These are phyloP conservation scores for Fusarium concolor DNA, from an alignment of 2,329 filamentous ascomycete genomes.

Conservation along the genomic window DNA sequence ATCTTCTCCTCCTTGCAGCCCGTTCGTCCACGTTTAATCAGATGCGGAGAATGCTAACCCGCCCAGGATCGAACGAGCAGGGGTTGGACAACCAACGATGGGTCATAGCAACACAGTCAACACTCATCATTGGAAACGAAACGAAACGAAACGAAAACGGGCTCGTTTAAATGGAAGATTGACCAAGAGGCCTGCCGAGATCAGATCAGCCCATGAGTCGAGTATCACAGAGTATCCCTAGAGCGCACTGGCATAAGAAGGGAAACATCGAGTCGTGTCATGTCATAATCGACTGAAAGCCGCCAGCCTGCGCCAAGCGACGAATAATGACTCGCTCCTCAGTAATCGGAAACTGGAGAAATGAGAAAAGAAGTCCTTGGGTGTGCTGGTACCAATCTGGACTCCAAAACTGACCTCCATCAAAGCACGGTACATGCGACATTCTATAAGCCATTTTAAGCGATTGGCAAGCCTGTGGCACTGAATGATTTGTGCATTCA, in stretches of 20 bases:
- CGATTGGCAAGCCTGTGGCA: neutral
- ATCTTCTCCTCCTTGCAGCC: slow-evolving; percentile 9
- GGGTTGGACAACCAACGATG: slow-evolving; percentile 9
- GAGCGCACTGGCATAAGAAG: slow-evolving; percentile 17
- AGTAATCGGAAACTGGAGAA: neutral
- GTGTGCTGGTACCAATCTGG: neutral
- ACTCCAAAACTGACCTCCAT: neutral
- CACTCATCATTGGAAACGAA: slow-evolving; percentile 21
- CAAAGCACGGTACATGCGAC: neutral
- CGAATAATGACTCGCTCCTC: slow-evolving; percentile 28
- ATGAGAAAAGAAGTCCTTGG: neutral
- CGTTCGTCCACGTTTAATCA: slow-evolving; percentile 26
- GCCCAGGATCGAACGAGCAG: slow-evolving; percentile 12
- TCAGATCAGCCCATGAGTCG: slow-evolving; percentile 33
- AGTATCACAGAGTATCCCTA: slow-evolving; percentile 19
- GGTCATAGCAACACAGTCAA: neutral
- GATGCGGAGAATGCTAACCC: slow-evolving; percentile 32
- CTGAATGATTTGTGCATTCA: neutral
- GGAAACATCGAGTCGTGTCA: slow-evolving; percentile 11
- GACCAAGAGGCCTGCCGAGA: slow-evolving; percentile 23
- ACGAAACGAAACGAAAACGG: slow-evolving; percentile 41
- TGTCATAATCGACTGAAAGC: slow-evolving; percentile 5
- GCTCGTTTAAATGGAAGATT: slow-evolving; percentile 17
- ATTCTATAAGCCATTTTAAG: neutral
- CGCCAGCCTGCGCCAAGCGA: neutral